Evolutionary conservation across 1,284 basidiomycete genomes (phyloP), one percentile per base, ranked within the genome.

Genomic region (Omphalotus olearius): DNA sequence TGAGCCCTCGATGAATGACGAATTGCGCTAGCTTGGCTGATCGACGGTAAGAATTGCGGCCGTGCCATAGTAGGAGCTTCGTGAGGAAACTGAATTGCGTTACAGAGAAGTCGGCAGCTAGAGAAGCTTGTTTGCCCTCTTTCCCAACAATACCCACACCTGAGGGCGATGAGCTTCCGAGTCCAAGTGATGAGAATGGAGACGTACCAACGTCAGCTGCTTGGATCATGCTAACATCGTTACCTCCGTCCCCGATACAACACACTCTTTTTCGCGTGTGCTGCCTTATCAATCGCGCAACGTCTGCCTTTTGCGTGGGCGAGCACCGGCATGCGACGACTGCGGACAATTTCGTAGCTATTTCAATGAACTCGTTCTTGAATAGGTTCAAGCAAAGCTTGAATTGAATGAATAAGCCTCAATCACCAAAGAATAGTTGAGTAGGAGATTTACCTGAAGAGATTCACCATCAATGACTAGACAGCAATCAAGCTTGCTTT

Each of bases 311-410:
- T 67, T 99, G 97, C 0, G 96, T 98, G 0, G 97, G 97, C 3
- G 96, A 98, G 67, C 96, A 99, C 23, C 97, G 87, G 63, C 97
- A 99, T 0, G 96, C 96, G 3, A 98, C 95, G 1, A 99, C 97
- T 0, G 93, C 91, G 0, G 95, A 92, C 0, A 99, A 78, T 64
- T 98, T 97, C 1, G 96, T 98, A 0, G 96, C 86, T 46, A 99
- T 89, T 64, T 92, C 89, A 60, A 99, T 90, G 63, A 99, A 99
- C 64, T 98, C 94, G 53, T 87, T 88, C 63, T 88, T 83, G 80
- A 95, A 98, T 39, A 89, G 70, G 59, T 91, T 90, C 30, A 98
- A 71, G 62, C 92, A 97, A 6, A 97, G 82, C 88, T 96, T 62
- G 2, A 41, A 42, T 42, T 36, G 26, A 23, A 23, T 23, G 37